Evolutionary conservation across 768 basidiomycete species (phyloP).

Genomic region (Lactarius pseudohatsudake): DNA sequence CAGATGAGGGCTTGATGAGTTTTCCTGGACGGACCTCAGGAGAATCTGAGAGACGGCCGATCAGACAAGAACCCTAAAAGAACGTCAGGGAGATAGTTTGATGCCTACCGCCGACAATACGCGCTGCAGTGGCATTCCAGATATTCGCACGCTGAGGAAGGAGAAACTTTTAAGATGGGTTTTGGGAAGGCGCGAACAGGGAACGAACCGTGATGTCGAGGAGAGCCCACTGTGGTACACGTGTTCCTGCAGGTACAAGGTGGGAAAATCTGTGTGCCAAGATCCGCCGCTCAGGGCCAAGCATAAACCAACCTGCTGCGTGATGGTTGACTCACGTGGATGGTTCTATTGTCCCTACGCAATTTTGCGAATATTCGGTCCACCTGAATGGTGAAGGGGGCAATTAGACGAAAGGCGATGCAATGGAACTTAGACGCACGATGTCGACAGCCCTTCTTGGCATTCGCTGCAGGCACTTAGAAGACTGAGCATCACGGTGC

Average conservation of each 20-base stretch:
- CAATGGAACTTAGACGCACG: neutral
- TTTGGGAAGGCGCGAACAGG: neutral
- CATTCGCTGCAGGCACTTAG: neutral
- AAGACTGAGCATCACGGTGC: neutral
- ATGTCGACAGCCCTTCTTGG: neutral
- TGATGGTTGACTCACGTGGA: neutral
- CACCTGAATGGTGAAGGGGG: neutral
- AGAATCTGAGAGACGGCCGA: neutral
- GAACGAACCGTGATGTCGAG: slow-evolving; percentile 13
- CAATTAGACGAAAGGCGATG: too few relatives aligned
- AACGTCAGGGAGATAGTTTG: neutral
- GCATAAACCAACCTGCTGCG: neutral
- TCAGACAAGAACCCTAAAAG: neutral
- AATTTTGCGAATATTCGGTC: neutral
- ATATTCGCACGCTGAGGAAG: neutral
- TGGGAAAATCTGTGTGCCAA: slow-evolving; percentile 5
- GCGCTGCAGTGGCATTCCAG: neutral
- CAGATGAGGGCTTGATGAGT: too few relatives aligned
- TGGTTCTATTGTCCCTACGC: neutral
- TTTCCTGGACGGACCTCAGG: neutral
- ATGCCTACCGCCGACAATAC: slow-evolving; percentile 3
- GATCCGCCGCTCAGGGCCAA: neutral
- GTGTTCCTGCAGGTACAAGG: slow-evolving; percentile 14
- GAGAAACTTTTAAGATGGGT: too few relatives aligned
- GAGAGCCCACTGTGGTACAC: slow-evolving; percentile 16